These are phyloP conservation scores for Alternaria brassicicola DNA, from an alignment of 2,329 filamentous ascomycete species.

Conservation along the genomic window DNA sequence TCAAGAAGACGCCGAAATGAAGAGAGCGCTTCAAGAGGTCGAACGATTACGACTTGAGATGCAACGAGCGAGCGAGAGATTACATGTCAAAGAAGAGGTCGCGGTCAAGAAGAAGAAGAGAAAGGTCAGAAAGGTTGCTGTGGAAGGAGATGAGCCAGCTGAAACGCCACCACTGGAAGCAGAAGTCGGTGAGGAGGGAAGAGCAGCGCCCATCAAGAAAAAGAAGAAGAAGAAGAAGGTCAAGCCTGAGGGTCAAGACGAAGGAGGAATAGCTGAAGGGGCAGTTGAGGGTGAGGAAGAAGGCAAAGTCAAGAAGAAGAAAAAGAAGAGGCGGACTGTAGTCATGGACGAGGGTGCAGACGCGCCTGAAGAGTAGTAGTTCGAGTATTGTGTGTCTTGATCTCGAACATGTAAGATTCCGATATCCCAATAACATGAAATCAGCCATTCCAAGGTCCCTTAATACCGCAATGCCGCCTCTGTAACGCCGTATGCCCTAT, in stretches of 20 bases:
- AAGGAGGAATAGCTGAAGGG: slow-evolving; percentile 15
- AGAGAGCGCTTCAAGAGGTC: slow-evolving; percentile 83
- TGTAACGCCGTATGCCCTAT: slow-evolving; percentile 9
- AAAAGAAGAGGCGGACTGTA: slow-evolving; percentile 50
- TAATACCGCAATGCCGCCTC: neutral
- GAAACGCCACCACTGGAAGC: slow-evolving; percentile 46
- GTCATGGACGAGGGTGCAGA: slow-evolving; percentile 37
- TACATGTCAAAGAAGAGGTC: slow-evolving; percentile 71
- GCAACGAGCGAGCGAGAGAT: slow-evolving; percentile 78
- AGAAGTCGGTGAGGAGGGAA: slow-evolving; percentile 19
- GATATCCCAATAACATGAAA: slow-evolving; percentile 2
- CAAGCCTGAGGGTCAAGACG: slow-evolving; percentile 32
- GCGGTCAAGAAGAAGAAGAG: slow-evolving; percentile 68
- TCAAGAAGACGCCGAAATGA: slow-evolving; percentile 87
- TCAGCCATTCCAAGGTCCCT: neutral
- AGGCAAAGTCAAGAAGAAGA: slow-evolving; percentile 50
- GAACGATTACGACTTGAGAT: slow-evolving; percentile 87
- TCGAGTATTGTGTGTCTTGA: neutral
- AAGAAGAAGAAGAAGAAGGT: slow-evolving; percentile 55
- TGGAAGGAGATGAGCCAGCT: slow-evolving; percentile 63
- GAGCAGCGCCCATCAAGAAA: slow-evolving; percentile 34
- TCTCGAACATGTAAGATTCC: neutral
- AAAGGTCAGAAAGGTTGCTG: slow-evolving; percentile 50
- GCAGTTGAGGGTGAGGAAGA: slow-evolving; percentile 36
- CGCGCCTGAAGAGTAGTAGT: slow-evolving; percentile 14